Evolutionary conservation across 2,329 filamentous ascomycete genomes (phyloP).

Genomic region (Calonectria pseudoreteaudii): DNA sequence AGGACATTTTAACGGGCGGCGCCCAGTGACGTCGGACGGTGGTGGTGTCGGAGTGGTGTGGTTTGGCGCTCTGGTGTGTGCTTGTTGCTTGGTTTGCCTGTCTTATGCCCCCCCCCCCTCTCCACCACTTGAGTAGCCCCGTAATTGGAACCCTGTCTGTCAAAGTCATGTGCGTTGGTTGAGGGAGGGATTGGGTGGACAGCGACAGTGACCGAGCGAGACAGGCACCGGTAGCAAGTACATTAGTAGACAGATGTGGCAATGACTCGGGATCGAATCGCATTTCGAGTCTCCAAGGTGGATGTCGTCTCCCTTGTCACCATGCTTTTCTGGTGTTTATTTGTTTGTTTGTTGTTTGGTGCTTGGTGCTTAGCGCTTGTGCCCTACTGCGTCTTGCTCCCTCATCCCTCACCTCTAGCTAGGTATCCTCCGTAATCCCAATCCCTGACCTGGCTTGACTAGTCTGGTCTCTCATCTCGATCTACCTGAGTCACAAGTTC

Average conservation of each 20-base stretch:
- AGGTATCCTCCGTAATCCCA: background rate
- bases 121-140: background rate
- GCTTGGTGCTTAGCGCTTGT: slow-evolving; percentile 2
- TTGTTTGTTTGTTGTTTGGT: slow-evolving; percentile 16
- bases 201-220: background rate
- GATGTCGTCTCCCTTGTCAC: slow-evolving; percentile 26
- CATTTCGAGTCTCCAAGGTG: slow-evolving; percentile 26
- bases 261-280: slow-evolving; percentile 13
- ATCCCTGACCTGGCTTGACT: background rate
- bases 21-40: slow-evolving; percentile 38
- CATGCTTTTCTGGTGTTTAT: slow-evolving; percentile 1
- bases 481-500: slow-evolving; percentile 2
- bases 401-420: background rate
- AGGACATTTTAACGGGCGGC: background rate
- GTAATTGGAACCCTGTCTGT: slow-evolving; percentile 19
- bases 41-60: slow-evolving; percentile 45
- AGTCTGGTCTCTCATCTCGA: slow-evolving; percentile 10
- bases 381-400: background rate
- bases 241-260: background rate
- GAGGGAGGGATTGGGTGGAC: slow-evolving; percentile 1
- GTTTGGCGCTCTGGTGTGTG: slow-evolving; percentile 24
- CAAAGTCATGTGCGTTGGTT: slow-evolving; percentile 28
- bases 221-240: slow-evolving; percentile 4
- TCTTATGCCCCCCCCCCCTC: background rate
- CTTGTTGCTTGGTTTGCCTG: slow-evolving; percentile 10